Conservation (phyloP, 2,329 filamentous ascomycete species). For the Scedosporium minutisporum region DNA sequence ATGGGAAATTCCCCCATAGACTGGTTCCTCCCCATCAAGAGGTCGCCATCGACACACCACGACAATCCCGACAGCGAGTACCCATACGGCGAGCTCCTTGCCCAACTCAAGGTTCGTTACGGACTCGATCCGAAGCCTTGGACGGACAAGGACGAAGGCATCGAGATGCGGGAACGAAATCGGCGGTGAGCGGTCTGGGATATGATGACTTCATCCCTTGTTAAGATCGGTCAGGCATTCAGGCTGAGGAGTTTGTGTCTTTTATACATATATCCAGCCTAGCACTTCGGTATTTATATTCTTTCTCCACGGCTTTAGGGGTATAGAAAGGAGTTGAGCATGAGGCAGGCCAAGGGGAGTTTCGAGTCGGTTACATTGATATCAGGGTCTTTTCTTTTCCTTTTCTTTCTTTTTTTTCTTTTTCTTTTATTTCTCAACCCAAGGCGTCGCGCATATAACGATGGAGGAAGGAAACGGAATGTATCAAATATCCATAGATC, state of each 20-base stretch:
- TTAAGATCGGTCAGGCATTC: background rate
- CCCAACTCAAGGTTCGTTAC: slow-evolving; percentile 37
- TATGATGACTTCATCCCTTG: background rate
- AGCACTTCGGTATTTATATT: background rate
- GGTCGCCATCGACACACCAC: slow-evolving; percentile 66
- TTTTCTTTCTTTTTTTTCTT: background rate
- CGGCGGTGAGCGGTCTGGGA: background rate
- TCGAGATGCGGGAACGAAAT: background rate
- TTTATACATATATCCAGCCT: background rate
- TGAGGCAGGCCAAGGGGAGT: background rate
- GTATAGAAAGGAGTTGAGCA: background rate
- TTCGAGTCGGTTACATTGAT: background rate
- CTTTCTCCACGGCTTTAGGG: background rate
- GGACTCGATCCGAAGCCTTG: slow-evolving; percentile 5
- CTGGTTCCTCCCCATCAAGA: slow-evolving; percentile 70
- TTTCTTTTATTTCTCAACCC: too few relatives aligned
- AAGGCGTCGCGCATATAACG: too few relatives aligned
- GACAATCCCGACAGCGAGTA: slow-evolving; percentile 58
- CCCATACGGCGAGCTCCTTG: slow-evolving; percentile 52
- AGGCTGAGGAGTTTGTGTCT: background rate
- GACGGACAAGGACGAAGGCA: slow-evolving; percentile 2
- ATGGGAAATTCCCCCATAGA: slow-evolving; percentile 65
- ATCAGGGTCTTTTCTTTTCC: background rate
- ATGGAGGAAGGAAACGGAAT: too few relatives aligned
- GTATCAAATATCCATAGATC: too few relatives aligned